These are phyloP conservation scores for Stereum hirsutum DNA, from an alignment of 1,284 basidiomycete genomes.

Conservation along the genomic window DNA sequence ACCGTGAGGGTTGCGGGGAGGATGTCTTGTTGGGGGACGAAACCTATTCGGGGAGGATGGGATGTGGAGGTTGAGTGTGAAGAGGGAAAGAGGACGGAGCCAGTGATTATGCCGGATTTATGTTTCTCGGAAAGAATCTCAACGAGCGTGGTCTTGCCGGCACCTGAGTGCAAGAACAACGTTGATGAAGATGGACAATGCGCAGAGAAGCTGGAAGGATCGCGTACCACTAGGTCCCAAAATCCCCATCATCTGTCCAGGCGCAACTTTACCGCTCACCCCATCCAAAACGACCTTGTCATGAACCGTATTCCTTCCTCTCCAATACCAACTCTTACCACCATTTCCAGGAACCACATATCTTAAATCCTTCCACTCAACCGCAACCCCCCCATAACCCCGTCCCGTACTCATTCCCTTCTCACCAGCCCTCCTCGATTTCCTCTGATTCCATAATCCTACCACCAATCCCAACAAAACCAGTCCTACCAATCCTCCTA, in stretches of 20 bases:
- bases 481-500: constrained; percentile 56
- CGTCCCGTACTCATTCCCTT: constrained; percentile 24
- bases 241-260: constrained; percentile 81
- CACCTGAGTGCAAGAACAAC: constrained; percentile 43
- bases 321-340: neutral
- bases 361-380: constrained; percentile 65
- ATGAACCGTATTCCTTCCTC: constrained; percentile 11
- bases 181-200: constrained; percentile 1
- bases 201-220: neutral
- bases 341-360: constrained; percentile 40
- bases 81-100: constrained; percentile 51
- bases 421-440: constrained; percentile 40
- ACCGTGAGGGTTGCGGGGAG: constrained; percentile 76
- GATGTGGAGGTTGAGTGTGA: constrained; percentile 12
- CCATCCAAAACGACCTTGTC: constrained; percentile 69
- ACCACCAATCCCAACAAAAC: constrained; percentile 49
- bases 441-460: constrained; percentile 53
- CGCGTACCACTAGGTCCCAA: constrained; percentile 73
- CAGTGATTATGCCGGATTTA: constrained; percentile 65
- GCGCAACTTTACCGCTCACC: constrained; percentile 56
- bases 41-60: constrained; percentile 51
- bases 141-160: constrained; percentile 79
- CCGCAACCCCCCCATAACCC: constrained; percentile 36
- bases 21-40: constrained; percentile 82
- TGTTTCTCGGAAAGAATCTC: constrained; percentile 74